Base-by-base conservation (phyloP, 495 filamentous ascomycete species). In the Penicillium taxi region DNA sequence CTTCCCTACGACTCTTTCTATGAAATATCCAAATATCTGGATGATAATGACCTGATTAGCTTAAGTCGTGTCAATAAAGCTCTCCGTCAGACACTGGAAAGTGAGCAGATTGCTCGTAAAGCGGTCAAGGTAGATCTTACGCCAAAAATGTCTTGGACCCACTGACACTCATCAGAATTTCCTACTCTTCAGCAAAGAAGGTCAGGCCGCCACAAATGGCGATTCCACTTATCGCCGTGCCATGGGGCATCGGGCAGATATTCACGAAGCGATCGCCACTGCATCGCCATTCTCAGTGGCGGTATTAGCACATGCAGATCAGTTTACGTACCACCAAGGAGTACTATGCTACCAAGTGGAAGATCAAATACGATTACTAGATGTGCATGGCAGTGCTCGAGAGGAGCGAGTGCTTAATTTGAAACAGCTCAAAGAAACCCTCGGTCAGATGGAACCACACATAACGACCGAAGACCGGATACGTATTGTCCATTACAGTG, bases 1-100 rank as follows among this genome's bases (percentile, higher is more conserved):
- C 49, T 83, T 23, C 79, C 81, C 3, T 81, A 78, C 52, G 81
- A 84, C 59, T 63, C 82, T 7, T 61, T 82, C 25, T 67, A 75
- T 19, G 69, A 75, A 44, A 72, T 84, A 30, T 66, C 59, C 3
- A 59, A 47, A 9, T 58, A 41, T 26, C 49, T 78, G 28, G 58
- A 67, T 7, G 58, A 70, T 37, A 44, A 54, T 32, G 66, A 70
- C 36, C 61, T 47, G 18, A 49, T 61, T 21, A 53, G 66, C 42
- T 52, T 70, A 29, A 66, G 70, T 37, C 57, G 67, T 27, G 67
- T 71, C 25, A 77, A 75, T 48, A 66, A 59, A 7, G 55, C 66
- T 11, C 64, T 87, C 12, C 58, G 67, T 37, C 67, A 55, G 32
- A 51, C 80, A 9, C 51, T 80, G 33, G 48, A 65, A 8, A 80